A percentile compares a stretch with the other conserved stretches of the same genome.
Evolutionary conservation across 257 asterid species (phyloP).

Genomic region (Fraxinus excelsior): DNA sequence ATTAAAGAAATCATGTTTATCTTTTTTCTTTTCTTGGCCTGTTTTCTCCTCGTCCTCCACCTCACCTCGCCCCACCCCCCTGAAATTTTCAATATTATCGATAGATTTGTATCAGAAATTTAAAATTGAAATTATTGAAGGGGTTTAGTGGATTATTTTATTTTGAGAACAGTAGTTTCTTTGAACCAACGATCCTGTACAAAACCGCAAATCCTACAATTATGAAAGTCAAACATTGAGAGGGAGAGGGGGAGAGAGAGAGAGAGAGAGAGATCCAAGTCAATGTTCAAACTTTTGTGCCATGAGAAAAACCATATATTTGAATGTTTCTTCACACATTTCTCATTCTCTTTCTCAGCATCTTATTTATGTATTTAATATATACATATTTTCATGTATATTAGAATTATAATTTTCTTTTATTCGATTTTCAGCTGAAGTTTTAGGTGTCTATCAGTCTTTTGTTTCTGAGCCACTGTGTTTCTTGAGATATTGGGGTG

Average conservation of each 20-base stretch:
- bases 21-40: background rate
- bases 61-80: background rate
- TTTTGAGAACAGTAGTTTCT: slow-evolving; percentile 12
- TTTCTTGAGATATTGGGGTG: slow-evolving; percentile 34
- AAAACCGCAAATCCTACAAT: slow-evolving; percentile 5
- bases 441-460: slow-evolving; percentile 3
- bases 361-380: background rate
- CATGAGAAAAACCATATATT: slow-evolving; percentile 44
- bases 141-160: background rate
- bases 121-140: background rate
- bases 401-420: background rate
- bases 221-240: slow-evolving; percentile 33
- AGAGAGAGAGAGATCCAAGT: slow-evolving; percentile 55
- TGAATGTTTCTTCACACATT: slow-evolving; percentile 34
- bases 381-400: slow-evolving; percentile 2
- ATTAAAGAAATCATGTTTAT: background rate
- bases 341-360: background rate
- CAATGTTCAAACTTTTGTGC: slow-evolving; percentile 77
- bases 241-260: background rate
- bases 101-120: background rate
- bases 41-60: background rate
- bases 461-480: slow-evolving; percentile 19
- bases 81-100: background rate
- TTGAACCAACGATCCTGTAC: slow-evolving; percentile 28
- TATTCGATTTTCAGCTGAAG: slow-evolving; percentile 22